Conservation (phyloP, 495 filamentous ascomycete genomes). For the Penicillium cataractarum region DNA sequence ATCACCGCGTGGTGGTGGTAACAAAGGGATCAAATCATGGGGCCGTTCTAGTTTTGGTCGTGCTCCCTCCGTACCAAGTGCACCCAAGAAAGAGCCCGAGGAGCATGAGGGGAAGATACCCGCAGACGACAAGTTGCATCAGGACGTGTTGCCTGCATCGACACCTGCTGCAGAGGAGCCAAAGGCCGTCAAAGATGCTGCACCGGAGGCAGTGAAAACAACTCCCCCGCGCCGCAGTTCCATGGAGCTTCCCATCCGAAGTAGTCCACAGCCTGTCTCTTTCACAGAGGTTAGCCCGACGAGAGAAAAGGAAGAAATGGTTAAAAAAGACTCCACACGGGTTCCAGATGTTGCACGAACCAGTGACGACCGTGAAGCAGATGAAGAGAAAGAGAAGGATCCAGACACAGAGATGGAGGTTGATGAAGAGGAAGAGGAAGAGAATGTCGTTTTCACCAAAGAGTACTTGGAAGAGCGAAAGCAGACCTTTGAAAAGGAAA, state of each 20-base stretch:
- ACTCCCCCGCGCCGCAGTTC: conserved; percentile 20
- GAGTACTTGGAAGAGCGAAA: conserved; percentile 56
- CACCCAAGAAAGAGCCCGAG: conserved; percentile 42
- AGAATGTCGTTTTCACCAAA: conserved; percentile 50
- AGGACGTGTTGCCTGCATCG: conserved; percentile 16
- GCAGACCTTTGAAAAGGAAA: conserved; percentile 50
- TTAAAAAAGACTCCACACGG: neutral
- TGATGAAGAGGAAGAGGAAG: conserved; percentile 26
- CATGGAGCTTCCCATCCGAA: conserved; percentile 22
- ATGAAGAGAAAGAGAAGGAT: conserved; percentile 4
- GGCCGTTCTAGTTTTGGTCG: conserved; percentile 54
- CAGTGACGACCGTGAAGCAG: neutral
- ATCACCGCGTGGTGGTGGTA: conserved; percentile 34
- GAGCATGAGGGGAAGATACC: conserved; percentile 45
- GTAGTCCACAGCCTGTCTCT: conserved; percentile 12
- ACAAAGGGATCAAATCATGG: conserved; percentile 62
- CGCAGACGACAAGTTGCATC: conserved; percentile 25
- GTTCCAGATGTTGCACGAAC: neutral
- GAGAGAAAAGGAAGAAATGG: neutral
- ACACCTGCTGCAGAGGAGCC: conserved; percentile 11
- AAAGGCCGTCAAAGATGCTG: conserved; percentile 6
- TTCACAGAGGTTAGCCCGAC: neutral
- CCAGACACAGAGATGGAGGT: neutral
- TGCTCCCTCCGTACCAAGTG: conserved; percentile 32
- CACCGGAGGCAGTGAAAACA: neutral